Evolutionary conservation across 2,329 filamentous ascomycete genomes (phyloP).

Genomic region (Colletotrichum tropicale): DNA sequence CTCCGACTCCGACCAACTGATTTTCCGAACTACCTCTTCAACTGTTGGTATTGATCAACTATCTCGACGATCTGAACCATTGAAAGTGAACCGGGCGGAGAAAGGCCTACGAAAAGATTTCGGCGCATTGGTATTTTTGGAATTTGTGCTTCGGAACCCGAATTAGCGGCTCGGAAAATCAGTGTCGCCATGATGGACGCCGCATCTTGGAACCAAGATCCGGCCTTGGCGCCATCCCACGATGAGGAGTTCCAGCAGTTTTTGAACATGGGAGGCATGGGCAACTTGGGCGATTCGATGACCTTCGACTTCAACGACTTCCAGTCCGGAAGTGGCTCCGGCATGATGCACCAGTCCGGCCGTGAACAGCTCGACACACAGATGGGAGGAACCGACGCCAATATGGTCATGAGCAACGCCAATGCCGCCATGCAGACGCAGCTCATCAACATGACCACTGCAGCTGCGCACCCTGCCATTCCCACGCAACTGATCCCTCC

Average conservation of each 20-base stretch:
- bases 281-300: slow-evolving; percentile 55
- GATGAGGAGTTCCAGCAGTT: slow-evolving; percentile 71
- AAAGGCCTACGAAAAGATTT: neutral
- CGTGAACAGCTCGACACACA: slow-evolving; percentile 52
- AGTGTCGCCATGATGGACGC: slow-evolving; percentile 55
- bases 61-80: neutral
- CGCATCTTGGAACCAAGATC: slow-evolving; percentile 61
- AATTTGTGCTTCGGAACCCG: neutral
- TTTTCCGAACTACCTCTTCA: neutral
- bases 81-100: neutral
- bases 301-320: slow-evolving; percentile 67
- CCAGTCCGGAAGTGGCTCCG: slow-evolving; percentile 39
- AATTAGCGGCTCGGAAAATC: neutral
- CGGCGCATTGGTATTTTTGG: neutral
- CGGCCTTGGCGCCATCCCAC: slow-evolving; percentile 51
- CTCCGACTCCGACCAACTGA: neutral
- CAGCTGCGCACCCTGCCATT: slow-evolving; percentile 48
- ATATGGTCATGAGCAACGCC: slow-evolving; percentile 36
- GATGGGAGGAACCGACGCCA: slow-evolving; percentile 50
- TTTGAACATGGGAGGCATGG: slow-evolving; percentile 64
- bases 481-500: slow-evolving; percentile 50
- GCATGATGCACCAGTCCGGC: slow-evolving; percentile 42
- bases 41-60: neutral
- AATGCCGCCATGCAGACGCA: slow-evolving; percentile 39
- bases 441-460: slow-evolving; percentile 53